Conservation (phyloP, 352 stramenopile genomes). For the Peronospora destructor region DNA sequence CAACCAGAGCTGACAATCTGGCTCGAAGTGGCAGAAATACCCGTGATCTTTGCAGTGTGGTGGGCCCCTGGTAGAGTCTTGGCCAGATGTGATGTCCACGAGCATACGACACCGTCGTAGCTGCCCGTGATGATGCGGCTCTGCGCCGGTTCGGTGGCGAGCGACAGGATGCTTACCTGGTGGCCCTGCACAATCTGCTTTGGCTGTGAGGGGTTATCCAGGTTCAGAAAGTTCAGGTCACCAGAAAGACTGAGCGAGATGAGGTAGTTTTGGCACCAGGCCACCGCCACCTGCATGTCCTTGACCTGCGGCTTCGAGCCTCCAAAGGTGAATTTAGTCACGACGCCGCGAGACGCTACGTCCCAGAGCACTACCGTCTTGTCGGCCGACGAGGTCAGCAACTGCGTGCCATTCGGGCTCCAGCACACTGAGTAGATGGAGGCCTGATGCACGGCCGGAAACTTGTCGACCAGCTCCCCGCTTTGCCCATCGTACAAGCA, state of each 20-base stretch:
- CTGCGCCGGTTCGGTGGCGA: constrained; percentile 70
- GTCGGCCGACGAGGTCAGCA: constrained; percentile 94
- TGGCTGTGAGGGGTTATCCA: constrained; percentile 53
- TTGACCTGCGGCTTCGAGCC: constrained; percentile 58
- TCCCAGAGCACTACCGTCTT: constrained; percentile 93
- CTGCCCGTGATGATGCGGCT: constrained; percentile 88
- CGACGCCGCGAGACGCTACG: constrained; percentile 57
- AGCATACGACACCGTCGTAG: constrained; percentile 90
- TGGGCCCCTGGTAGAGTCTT: constrained; percentile 34
- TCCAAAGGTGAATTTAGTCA: constrained; percentile 76
- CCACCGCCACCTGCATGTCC: constrained; percentile 77
- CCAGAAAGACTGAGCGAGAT: constrained; percentile 79
- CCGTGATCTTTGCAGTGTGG: constrained; percentile 77
- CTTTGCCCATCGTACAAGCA: constrained; percentile 92
- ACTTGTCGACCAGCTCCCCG: constrained; percentile 78
- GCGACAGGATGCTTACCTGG: constrained; percentile 86
- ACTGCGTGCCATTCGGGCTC: constrained; percentile 82
- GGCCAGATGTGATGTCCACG: constrained; percentile 75
- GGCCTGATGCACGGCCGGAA: constrained; percentile 74
- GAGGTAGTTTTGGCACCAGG: constrained; percentile 70
- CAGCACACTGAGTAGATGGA: constrained; percentile 95
- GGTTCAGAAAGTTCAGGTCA: constrained; percentile 78
- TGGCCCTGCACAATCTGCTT: constrained; percentile 86
- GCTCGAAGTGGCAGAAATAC: constrained; percentile 55
- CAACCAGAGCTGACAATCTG: constrained; percentile 84